These are phyloP conservation scores for Aureobasidium zeae DNA, from an alignment of 2,329 filamentous ascomycete species.

Conservation along the genomic window DNA sequence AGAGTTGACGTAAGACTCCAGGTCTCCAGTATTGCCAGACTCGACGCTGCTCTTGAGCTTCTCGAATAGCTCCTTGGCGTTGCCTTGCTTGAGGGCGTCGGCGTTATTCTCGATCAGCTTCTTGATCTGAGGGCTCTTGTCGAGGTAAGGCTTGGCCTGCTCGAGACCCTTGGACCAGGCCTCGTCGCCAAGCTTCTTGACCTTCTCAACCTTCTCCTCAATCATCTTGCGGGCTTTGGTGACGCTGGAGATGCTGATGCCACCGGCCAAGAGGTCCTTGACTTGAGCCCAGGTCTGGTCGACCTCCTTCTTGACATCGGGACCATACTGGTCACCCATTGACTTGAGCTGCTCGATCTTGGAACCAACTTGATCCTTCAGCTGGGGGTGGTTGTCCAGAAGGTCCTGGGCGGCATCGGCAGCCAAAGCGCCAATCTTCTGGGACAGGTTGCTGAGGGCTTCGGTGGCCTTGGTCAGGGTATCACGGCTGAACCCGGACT, in stretches of 20 bases:
- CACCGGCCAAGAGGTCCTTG: slow-evolving; percentile 53
- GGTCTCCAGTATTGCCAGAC: slow-evolving; percentile 49
- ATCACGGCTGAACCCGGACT: slow-evolving; percentile 53
- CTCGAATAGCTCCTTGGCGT: slow-evolving; percentile 54
- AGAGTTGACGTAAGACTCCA: slow-evolving; percentile 53
- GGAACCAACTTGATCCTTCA: slow-evolving; percentile 63
- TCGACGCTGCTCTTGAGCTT: slow-evolving; percentile 53
- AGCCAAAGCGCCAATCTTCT: slow-evolving; percentile 53
- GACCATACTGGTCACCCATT: slow-evolving; percentile 60
- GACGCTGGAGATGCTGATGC: slow-evolving; percentile 49
- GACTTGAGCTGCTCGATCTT: slow-evolving; percentile 60
- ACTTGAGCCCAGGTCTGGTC: slow-evolving; percentile 62
- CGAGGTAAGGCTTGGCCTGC: slow-evolving; percentile 60
- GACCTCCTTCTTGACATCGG: slow-evolving; percentile 66
- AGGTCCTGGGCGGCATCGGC: slow-evolving; percentile 56
- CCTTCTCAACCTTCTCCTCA: slow-evolving; percentile 59
- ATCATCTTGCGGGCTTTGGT: slow-evolving; percentile 50
- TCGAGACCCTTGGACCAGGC: slow-evolving; percentile 64
- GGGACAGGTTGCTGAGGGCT: slow-evolving; percentile 42
- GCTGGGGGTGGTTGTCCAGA: slow-evolving; percentile 61
- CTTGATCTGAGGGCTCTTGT: slow-evolving; percentile 69
- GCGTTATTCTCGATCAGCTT: slow-evolving; percentile 62
- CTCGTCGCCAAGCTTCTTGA: slow-evolving; percentile 60
- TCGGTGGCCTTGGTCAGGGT: slow-evolving; percentile 53
- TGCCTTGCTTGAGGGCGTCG: slow-evolving; percentile 57